Evolutionary conservation across 2,329 filamentous ascomycete genomes (phyloP), one percentile per base, ranked within the genome.

Genomic region (Blumeria graminis): DNA sequence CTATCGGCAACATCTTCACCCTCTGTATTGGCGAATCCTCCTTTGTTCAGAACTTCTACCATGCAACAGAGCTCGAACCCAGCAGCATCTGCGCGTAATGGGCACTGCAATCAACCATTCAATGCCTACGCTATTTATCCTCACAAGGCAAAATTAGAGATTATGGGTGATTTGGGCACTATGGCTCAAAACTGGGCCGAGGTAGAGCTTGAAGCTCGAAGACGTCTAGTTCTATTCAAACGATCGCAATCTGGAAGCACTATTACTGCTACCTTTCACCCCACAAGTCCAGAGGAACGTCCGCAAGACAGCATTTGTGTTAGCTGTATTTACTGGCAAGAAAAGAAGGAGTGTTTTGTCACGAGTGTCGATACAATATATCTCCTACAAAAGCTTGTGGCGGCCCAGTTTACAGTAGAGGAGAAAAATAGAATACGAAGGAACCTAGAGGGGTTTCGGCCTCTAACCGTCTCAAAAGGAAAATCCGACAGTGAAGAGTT

Each of bases 341-440:
- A 94, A 69, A 93, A 88, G 70, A 74, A 81, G 52, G 86, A 94
- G 64, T 94, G 84, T 69, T 96, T 81, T 68, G 88, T 96, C 56
- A 96, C 92, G 2, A 95, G 89, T 55, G 92, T 98, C 16, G 92
- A 98, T 69, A 95, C 90, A 1, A 96, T 98, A 63, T 85, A 84
- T 63, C 75, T 98, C n/a, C 75, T 98, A 1, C 92, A 96, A 70
- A 84, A 90, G 61, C 75, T 98, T 6, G 86, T 96, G 7, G 86
- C 77, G 0, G 80, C 82, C 50, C 78, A 86, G 33, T 98, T 96
- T 70, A 90, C 84, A 0, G 89, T 96, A 4, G 90, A 96, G 67
- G 92, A 96, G 73, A 98, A 96, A 78, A 98, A 98, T 69, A 81
- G 92, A 55, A 96, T 98, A 63, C 82, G 92, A 34, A 81, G 92